Percentiles rank a stretch among this genome's conserved stretches.
These are phyloP conservation scores for Brassica cretica DNA, from an alignment of 345 rosid species.

Conservation along the genomic window DNA sequence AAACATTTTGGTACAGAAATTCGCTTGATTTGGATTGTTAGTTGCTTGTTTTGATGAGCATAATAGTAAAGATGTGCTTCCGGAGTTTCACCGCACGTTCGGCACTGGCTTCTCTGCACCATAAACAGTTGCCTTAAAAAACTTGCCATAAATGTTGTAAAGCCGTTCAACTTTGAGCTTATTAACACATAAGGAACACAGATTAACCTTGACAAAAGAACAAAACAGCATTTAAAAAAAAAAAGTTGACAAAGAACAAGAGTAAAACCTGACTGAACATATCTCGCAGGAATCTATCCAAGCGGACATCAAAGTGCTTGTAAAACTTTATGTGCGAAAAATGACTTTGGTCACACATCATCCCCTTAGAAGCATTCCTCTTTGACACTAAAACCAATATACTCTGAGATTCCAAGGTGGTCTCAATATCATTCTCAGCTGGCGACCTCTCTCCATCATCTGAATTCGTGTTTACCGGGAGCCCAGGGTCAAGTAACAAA, in stretches of 20 bases:
- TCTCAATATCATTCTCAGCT: slow-evolving; percentile 47
- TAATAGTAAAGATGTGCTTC: slow-evolving; percentile 81
- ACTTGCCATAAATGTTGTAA: not conserved
- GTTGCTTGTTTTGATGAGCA: slow-evolving; percentile 81
- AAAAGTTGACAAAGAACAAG: not conserved
- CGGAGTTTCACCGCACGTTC: slow-evolving; percentile 60
- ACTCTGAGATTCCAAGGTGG: slow-evolving; percentile 61
- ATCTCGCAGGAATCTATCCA: slow-evolving; percentile 79
- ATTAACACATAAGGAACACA: not conserved
- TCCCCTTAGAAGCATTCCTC: slow-evolving; percentile 65
- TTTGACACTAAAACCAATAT: slow-evolving; percentile 91
- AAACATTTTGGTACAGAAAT: slow-evolving; percentile 44
- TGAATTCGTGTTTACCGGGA: slow-evolving; percentile 28
- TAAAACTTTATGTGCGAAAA: slow-evolving; percentile 93
- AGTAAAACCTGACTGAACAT: slow-evolving; percentile 77
- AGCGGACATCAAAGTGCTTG: slow-evolving; percentile 80
- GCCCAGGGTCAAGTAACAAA: slow-evolving; percentile 40
- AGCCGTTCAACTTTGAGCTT: not conserved
- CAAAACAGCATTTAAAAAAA: not conserved
- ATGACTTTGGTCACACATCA: slow-evolving; percentile 85
- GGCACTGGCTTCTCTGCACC: slow-evolving; percentile 70
- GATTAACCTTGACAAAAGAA: not conserved
- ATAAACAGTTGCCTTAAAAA: slow-evolving; percentile 32
- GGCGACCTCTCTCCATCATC: slow-evolving; percentile 44
- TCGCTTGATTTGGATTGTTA: slow-evolving; percentile 68